Evolutionary conservation across 2,329 filamentous ascomycete genomes (phyloP).

Genomic region (Aureobasidium leucospermi): DNA sequence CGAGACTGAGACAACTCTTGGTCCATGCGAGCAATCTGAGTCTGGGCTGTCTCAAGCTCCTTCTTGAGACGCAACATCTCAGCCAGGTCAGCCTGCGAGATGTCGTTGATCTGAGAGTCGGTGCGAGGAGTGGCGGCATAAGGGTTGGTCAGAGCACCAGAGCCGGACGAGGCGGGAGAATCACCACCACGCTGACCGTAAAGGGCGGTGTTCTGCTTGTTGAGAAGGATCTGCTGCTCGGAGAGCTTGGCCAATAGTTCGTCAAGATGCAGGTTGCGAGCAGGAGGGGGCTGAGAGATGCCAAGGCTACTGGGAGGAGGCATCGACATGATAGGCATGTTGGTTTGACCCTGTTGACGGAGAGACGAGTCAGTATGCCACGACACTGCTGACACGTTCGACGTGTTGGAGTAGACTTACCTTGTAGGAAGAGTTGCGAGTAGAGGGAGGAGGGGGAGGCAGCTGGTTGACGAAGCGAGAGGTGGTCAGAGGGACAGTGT

Average conservation of each 20-base stretch:
- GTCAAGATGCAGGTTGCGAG: conserved; percentile 50
- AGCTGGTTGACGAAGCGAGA: conserved; percentile 30
- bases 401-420: not conserved
- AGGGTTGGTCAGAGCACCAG: conserved; percentile 26
- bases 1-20: conserved; percentile 61
- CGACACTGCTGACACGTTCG: not conserved
- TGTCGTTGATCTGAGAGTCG: conserved; percentile 18
- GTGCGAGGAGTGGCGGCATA: conserved; percentile 23
- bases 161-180: conserved; percentile 21
- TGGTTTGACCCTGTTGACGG: not conserved
- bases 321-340: not conserved
- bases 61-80: conserved; percentile 63
- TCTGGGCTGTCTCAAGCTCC: conserved; percentile 64
- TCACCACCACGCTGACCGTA: conserved; percentile 26
- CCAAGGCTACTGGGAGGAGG: not conserved
- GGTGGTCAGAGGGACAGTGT: conserved; percentile 28
- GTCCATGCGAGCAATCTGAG: conserved; percentile 63
- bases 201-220: conserved; percentile 51
- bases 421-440: conserved; percentile 5
- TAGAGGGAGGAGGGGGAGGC: conserved; percentile 9
- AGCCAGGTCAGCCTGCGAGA: conserved; percentile 36
- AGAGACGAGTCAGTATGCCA: not conserved
- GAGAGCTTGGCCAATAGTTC: conserved; percentile 65
- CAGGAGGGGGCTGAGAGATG: not conserved
- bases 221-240: conserved; percentile 59